Evolutionary conservation across 768 basidiomycete genomes (phyloP).

Genomic region (Mycena polygramma): DNA sequence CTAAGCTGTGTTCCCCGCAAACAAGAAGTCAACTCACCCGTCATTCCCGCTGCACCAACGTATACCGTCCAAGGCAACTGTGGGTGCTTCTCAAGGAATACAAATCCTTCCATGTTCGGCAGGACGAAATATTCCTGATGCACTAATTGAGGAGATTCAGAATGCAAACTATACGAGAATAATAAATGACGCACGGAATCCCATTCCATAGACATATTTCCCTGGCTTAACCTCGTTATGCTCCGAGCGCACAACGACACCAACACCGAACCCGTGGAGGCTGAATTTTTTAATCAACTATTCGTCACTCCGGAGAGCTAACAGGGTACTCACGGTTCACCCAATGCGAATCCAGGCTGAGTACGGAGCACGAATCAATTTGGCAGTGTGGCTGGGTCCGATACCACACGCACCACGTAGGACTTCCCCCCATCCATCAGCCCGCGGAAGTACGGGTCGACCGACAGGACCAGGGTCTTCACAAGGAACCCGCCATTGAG

Average conservation of each 20-base stretch:
- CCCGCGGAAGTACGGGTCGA: constrained; percentile 63
- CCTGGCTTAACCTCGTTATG: neutral
- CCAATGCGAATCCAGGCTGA: too few relatives aligned
- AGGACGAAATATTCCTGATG: constrained; percentile 22
- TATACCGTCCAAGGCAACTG: constrained; percentile 43
- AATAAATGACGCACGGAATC: too few relatives aligned
- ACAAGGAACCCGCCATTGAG: constrained; percentile 61
- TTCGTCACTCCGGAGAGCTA: too few relatives aligned
- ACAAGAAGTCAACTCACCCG: constrained; percentile 48
- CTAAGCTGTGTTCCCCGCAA: too few relatives aligned
- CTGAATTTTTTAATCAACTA: too few relatives aligned
- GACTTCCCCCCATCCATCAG: too few relatives aligned
- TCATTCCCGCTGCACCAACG: constrained; percentile 67
- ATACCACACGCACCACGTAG: too few relatives aligned
- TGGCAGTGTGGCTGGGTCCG: too few relatives aligned
- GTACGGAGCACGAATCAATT: too few relatives aligned
- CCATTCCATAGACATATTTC: neutral
- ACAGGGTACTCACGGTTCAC: too few relatives aligned
- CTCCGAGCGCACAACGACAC: neutral
- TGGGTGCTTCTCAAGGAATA: neutral
- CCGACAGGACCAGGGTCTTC: constrained; percentile 61
- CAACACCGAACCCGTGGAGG: neutral
- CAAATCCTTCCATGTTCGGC: neutral
- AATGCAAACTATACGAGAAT: neutral
- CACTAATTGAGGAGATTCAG: constrained; percentile 3